Percentiles rank a stretch among this genome's conserved stretches.
Conservation (phyloP, 2,329 filamentous ascomycete genomes). For the Fusarium sp. region DNA sequence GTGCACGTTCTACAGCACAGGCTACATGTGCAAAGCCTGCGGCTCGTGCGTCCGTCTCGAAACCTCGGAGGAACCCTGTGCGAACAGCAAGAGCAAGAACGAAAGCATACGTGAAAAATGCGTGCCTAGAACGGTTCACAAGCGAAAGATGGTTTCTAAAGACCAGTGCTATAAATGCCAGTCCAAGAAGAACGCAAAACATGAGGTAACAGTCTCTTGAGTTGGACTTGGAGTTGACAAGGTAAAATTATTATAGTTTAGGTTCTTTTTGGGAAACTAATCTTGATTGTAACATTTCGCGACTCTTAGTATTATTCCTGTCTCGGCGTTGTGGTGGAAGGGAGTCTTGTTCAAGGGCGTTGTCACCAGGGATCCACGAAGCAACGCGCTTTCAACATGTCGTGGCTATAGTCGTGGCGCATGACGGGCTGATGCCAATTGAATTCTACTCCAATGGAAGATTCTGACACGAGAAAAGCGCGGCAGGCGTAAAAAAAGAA, state of each 20-base stretch:
- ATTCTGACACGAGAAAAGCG: not conserved
- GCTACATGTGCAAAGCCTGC: slow-evolving; percentile 3
- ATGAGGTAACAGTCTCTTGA: not conserved
- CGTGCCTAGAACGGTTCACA: not conserved
- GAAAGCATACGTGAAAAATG: not conserved
- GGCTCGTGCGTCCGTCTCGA: not conserved
- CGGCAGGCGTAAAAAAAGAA: not conserved
- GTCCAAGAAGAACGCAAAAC: not conserved
- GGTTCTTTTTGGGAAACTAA: not conserved
- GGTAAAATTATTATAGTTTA: not conserved
- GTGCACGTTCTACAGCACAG: slow-evolving; percentile 4
- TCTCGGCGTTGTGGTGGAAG: not conserved
- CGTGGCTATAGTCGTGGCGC: not conserved
- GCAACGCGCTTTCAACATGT: not conserved
- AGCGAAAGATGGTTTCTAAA: not conserved
- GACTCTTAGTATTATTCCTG: not conserved
- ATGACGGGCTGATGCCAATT: not conserved
- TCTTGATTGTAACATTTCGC: not conserved
- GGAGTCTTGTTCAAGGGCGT: not conserved
- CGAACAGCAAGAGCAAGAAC: not conserved
- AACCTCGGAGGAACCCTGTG: not conserved
- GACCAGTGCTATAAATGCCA: not conserved
- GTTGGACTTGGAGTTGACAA: not conserved
- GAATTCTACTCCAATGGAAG: not conserved
- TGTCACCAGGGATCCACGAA: not conserved